phyloP scores from a whole-genome alignment of 768 basidiomycete genomes.

The Auricularia auricula-judae region DNA sequence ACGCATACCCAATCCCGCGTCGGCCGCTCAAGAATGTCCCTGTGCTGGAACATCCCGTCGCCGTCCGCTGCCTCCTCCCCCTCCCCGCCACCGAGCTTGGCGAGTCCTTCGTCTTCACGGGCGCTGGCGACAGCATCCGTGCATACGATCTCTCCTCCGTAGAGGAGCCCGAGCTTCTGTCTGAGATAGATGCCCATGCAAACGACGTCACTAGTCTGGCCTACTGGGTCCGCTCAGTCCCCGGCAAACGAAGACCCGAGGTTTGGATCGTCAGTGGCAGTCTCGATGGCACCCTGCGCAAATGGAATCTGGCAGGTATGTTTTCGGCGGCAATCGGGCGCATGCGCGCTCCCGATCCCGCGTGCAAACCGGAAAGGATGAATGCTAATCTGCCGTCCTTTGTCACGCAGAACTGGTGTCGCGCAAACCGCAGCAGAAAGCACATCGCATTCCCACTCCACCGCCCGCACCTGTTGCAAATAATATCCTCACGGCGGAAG shows the following conservation, averaged over 20 bases:
- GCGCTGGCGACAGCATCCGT: conserved; percentile 72
- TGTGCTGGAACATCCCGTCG: conserved; percentile 46
- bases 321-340: conserved; percentile 6
- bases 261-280: conserved; percentile 78
- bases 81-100: conserved; percentile 49
- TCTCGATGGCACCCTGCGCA: conserved; percentile 78
- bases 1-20: conserved; percentile 27
- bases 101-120: conserved; percentile 72
- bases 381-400: background rate
- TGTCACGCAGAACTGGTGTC: conserved; percentile 7
- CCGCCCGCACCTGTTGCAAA: conserved; percentile 21
- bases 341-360: background rate
- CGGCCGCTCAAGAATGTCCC: conserved; percentile 28
- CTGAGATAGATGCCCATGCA: conserved; percentile 77
- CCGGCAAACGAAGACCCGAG: conserved; percentile 39
- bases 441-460: conserved; percentile 9
- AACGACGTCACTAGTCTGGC: conserved; percentile 74
- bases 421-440: conserved; percentile 1
- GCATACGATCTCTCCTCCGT: conserved; percentile 65
- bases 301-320: conserved; percentile 66
- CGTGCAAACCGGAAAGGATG: background rate
- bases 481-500: conserved; percentile 65
- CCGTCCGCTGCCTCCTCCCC: conserved; percentile 67
- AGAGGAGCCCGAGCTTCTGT: conserved; percentile 53
- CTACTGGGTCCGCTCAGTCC: conserved; percentile 51